Evolutionary conservation across 352 stramenopile species (phyloP).

Genomic region (Phytophthora hybrid): DNA sequence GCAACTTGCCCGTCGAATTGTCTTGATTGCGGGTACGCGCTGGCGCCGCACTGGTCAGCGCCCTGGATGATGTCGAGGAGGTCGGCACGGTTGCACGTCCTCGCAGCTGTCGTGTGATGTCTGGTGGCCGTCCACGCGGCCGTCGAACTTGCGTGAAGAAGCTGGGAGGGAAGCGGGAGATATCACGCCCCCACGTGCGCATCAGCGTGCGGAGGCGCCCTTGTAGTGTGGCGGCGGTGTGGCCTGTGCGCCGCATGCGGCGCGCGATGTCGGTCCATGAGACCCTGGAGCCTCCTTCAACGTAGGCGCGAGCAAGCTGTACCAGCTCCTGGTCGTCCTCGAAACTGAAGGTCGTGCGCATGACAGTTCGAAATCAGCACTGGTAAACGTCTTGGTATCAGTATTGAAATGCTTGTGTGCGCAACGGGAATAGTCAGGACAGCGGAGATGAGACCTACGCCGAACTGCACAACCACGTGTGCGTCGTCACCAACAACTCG

Average conservation of each 20-base stretch:
- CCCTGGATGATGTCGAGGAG: no score
- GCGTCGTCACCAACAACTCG: background rate
- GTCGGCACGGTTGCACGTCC: no score
- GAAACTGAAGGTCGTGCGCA: conserved; percentile 14
- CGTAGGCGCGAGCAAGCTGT: background rate
- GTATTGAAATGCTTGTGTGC: conserved; percentile 6
- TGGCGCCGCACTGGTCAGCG: no score
- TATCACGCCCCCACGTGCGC: background rate
- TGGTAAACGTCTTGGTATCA: background rate
- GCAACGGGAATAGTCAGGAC: background rate
- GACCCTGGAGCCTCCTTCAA: background rate
- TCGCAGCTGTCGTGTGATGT: background rate
- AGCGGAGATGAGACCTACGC: background rate
- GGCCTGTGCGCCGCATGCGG: conserved; percentile 5
- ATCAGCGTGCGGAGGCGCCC: background rate
- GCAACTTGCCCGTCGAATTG: no score
- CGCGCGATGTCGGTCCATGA: background rate
- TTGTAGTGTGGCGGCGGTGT: background rate
- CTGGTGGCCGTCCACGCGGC: background rate
- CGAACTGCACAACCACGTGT: background rate
- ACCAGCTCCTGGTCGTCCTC: conserved; percentile 20
- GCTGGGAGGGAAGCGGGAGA: background rate
- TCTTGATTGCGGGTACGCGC: no score
- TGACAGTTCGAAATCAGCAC: background rate
- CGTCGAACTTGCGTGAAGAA: conserved; percentile 13